Base-by-base conservation (phyloP, 2,329 filamentous ascomycete genomes). In the Trichoderma breve region DNA sequence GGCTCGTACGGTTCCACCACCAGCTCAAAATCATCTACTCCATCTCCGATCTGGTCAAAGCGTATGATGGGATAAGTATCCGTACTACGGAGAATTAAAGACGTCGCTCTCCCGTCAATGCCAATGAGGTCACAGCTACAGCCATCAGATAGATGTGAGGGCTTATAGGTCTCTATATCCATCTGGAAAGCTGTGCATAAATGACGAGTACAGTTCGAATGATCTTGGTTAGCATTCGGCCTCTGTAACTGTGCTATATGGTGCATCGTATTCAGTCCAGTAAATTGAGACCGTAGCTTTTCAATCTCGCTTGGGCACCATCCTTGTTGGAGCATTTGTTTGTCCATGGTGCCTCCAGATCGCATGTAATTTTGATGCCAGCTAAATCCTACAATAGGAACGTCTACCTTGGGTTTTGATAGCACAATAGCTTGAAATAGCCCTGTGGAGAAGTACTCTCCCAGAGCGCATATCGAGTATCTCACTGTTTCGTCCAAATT, bases 301-400 rank as follows among this genome's bases (percentile, higher is more conserved):
- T 75, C 75, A 18, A 80, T 74, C 71, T 80, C 79, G 53, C 79
- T 80, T 1, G 73, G 75, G 64, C 79, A 81, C 80, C 80, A 81
- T 1, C 80, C 79, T 32, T 72, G 60, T 6, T 68, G 53, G 21
- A 77, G 71, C 79, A 81, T 80, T 26, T 73, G 73, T 9, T 28
- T 57, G 65, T 79, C 76, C 1, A 78, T 71, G 5, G 65, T 60
- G 3, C 76, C 71, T 6, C 75, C 75, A 0, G 55, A 61, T 0
- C 43, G 53, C 3, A 78, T 53, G 39, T 76, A 77, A 24, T 74
- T 60, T 12, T 72, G 69, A 61, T 70, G 61, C 74, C 76, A 77
- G 72, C 69, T 74, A 64, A 74, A 73, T 3, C 74, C 61, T 15
- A 74, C 30, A 4, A 72, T 6, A 3, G 75, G 73, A 4, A 76